Base-by-base conservation (phyloP, 2,329 filamentous ascomycete species). In the Botrytis deweyae region DNA sequence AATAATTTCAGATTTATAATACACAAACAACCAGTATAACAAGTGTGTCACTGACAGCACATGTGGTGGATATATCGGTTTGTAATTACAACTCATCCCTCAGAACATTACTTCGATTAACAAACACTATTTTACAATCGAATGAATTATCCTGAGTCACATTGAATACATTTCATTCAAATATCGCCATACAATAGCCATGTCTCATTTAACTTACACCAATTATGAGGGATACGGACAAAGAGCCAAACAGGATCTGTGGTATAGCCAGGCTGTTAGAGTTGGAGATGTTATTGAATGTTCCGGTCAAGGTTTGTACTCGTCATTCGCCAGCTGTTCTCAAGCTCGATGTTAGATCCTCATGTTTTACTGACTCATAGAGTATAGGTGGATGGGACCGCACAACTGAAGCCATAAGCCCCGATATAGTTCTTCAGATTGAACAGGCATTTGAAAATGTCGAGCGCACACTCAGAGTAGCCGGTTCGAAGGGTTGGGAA, bases 401-500 rank as follows among this genome's bases (percentile, higher is more conserved):
- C 70, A 69, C 74, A 40, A 77, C 75, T 16, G 76, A 72, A n/a
- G 63, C 71, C 3, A 74, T 81, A 64, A 73, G 78, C 72, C 77
- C 76, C 3, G 83, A 86, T 18, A 81, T 86, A 59, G 83, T 84
- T 65, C 82, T 80, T 0, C 82, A 88, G 70, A 85, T 88, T 65
- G 85, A 86, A 68, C 83, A 85, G 71, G 87, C 88, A 0, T 91
- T 91, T 76, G 80, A 78, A 5, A 58, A 58, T 73, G 86, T 90
- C 16, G 87, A 91, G 1, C 78, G 83, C 8, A 82, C 79, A 42
- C 80, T 91, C 7, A 84, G 83, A 61, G 77, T 85, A 25, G 88
- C 87, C 0, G 89, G 89, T 1, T 87, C 87, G 0, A 85, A 86
- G 73, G 88, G 87, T 4, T 88, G 86, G 86, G 79, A 79, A n/a